Evolutionary conservation across 2,329 filamentous ascomycete species (phyloP).

Genomic region (Penicillium sp.): DNA sequence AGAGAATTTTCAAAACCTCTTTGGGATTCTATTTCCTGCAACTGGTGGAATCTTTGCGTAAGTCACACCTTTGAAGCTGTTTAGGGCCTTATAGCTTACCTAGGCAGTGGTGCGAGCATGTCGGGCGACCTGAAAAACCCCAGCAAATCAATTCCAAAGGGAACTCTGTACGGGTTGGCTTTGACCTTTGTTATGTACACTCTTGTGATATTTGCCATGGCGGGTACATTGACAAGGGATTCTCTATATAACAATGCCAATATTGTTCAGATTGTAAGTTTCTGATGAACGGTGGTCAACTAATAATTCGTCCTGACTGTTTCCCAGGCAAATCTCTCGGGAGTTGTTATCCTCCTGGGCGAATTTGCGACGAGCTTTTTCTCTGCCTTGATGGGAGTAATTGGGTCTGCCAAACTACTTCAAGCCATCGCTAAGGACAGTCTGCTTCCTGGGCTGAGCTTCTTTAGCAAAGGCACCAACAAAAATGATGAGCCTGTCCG

Average conservation of each 20-base stretch:
- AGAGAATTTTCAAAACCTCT: conserved; percentile 78
- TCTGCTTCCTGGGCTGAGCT: conserved; percentile 73
- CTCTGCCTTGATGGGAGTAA: conserved; percentile 84
- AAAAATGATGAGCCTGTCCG: conserved; percentile 75
- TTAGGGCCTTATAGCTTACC: conserved; percentile 56
- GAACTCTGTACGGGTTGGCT: conserved; percentile 77
- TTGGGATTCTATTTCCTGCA: conserved; percentile 83
- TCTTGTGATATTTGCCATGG: conserved; percentile 78
- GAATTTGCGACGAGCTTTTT: conserved; percentile 85
- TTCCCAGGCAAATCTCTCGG: conserved; percentile 71
- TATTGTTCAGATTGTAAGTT: conserved; percentile 71
- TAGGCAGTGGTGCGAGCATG: conserved; percentile 76
- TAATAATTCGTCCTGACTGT: conserved; percentile 14
- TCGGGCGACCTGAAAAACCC: conserved; percentile 83
- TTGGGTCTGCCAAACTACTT: conserved; percentile 81
- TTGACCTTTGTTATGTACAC: conserved; percentile 79
- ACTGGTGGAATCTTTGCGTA: conserved; percentile 65
- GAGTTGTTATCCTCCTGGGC: conserved; percentile 74
- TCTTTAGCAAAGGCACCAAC: conserved; percentile 76
- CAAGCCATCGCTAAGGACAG: conserved; percentile 82
- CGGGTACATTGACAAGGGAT: conserved; percentile 72
- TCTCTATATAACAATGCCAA: conserved; percentile 78
- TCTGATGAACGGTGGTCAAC: background rate
- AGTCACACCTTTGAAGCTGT: conserved; percentile 31
- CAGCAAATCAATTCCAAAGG: conserved; percentile 81